Base-by-base conservation (phyloP, 345 rosid species). In the Corymbia maculata region DNA sequence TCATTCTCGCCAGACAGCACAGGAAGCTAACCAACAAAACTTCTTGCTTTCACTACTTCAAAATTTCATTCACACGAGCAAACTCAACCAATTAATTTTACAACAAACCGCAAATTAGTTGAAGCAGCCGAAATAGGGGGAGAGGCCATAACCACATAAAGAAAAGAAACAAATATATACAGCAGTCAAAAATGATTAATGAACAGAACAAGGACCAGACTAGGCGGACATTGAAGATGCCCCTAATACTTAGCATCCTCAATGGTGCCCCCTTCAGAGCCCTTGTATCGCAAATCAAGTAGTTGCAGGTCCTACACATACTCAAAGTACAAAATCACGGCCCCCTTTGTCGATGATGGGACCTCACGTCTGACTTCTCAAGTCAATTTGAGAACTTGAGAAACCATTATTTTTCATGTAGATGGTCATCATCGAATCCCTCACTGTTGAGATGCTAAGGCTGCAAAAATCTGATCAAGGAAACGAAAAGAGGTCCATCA, bases 221-320 rank as follows among this genome's bases (percentile, higher is more conserved):
- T 66, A 88, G 90, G 89, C 89, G 88, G 50, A 50, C 87, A 61
- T 52, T 52, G 82, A 87, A 89, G 92, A 89, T 90, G 92, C 30
- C 92, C 91, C 89, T 90, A 86, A 93, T 88, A 92, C 85, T 87
- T 89, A 90, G 90, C 92, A 93, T 85, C 91, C 89, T 79, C 87
- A 28, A 44, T 53, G 88, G 85, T 52, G 90, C 87, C 91, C 53
- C 85, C 66, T 21, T 51, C 82, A 75, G 82, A 75, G 82, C 82
- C 47, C 82, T 36, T 36, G 82, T 9, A 21, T 36, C 82, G 13
- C 14, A 75, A 75, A 36, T 75, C 82, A 75, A 36, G 82, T 36
- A 75, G 49, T 36, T 36, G 26, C 82, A 42, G 82, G 49, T 47
- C 75, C 89, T 51, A 51, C 64, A 51, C 57, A 36, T 75, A 75